These are phyloP conservation scores for Daucus carota DNA, from an alignment of 129 eudicot genomes.

Conservation along the genomic window DNA sequence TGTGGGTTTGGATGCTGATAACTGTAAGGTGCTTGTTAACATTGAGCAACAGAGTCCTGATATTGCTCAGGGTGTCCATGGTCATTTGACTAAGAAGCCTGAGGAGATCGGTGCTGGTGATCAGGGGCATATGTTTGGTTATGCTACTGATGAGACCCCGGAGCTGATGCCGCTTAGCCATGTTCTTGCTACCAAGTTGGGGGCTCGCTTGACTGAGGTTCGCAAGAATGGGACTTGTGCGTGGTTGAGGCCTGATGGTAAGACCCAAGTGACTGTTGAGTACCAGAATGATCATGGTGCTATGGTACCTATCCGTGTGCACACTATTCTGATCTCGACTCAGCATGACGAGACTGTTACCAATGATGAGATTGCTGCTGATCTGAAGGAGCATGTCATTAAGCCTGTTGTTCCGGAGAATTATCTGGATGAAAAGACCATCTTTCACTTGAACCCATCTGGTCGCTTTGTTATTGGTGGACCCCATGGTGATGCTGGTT, in stretches of 20 bases:
- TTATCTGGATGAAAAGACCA: conserved; percentile 59
- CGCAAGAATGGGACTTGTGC: conserved; percentile 54
- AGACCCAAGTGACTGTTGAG: conserved; percentile 62
- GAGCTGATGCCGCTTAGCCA: conserved; percentile 61
- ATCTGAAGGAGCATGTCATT: conserved; percentile 54
- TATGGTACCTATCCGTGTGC: conserved; percentile 52
- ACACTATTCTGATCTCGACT: conserved; percentile 57
- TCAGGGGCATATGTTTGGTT: conserved; percentile 62
- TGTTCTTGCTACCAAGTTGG: conserved; percentile 55
- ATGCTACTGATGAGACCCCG: conserved; percentile 63
- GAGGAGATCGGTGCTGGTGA: conserved; percentile 74
- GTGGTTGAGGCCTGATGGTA: conserved; percentile 64
- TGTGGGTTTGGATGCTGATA: conserved; percentile 28
- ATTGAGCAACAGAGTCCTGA: conserved; percentile 21
- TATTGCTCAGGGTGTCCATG: conserved; percentile 26
- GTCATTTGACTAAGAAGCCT: conserved; percentile 27
- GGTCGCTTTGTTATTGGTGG: conserved; percentile 66
- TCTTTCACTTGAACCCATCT: conserved; percentile 61
- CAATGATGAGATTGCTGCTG: conserved; percentile 55
- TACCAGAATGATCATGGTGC: conserved; percentile 54
- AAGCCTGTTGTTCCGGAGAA: conserved; percentile 45
- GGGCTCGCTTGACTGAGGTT: conserved; percentile 52
- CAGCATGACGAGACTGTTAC: conserved; percentile 63
- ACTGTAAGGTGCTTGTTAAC: conserved; percentile 22
- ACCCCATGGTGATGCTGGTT: conserved; percentile 66